Evolutionary conservation across 2,329 filamentous ascomycete genomes (phyloP).

Genomic region (Trichoderma semiorbis): DNA sequence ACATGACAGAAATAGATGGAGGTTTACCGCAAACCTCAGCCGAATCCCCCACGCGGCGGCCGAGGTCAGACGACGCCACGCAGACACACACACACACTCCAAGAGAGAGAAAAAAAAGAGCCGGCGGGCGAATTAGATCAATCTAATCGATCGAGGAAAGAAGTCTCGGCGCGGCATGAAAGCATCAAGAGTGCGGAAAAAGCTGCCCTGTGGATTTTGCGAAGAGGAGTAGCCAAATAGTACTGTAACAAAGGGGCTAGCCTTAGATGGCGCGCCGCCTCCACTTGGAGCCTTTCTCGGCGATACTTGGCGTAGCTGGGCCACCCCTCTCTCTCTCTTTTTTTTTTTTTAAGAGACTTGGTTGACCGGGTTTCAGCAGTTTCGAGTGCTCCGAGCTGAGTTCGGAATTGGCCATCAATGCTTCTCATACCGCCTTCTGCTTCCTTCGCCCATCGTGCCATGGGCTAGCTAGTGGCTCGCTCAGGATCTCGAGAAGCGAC

Average conservation of each 20-base stretch:
- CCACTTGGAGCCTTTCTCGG: not conserved
- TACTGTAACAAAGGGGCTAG: not conserved
- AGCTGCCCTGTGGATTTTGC: not conserved
- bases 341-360: not conserved
- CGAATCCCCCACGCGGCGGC: not conserved
- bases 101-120: not conserved
- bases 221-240: not conserved
- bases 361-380: not conserved
- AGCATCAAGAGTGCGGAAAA: not conserved
- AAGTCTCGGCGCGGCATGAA: not conserved
- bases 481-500: not conserved
- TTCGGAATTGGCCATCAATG: not conserved
- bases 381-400: not conserved
- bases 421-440: not conserved
- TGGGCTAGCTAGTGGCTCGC: not conserved
- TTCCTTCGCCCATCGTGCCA: not conserved
- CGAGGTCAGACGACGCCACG: not conserved
- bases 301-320: not conserved
- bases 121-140: not conserved
- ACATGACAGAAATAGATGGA: not conserved
- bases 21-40: not conserved
- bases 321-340: no score
- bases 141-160: not conserved
- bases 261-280: not conserved
- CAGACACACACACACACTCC: not conserved